Conservation (phyloP, 345 rosid genomes). For the Ceriops zippeliana region DNA sequence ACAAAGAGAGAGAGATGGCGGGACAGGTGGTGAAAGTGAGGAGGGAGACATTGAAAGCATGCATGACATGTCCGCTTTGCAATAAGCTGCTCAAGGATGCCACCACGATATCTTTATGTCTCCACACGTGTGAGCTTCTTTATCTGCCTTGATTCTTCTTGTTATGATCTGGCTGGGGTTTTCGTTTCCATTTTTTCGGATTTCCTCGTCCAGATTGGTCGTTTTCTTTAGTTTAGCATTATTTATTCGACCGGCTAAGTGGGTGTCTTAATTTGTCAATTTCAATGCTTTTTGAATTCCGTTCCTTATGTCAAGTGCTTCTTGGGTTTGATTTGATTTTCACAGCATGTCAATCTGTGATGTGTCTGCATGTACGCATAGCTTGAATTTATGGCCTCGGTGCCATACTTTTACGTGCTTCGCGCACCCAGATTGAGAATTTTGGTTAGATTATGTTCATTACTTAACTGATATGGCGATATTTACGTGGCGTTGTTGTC, state of each 20-base stretch:
- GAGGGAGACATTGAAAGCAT: slow-evolving; percentile 51
- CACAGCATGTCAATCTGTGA: too few species aligned
- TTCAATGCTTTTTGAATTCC: slow-evolving; percentile 2
- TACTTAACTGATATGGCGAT: too few species aligned
- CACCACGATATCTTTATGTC: slow-evolving; percentile 71
- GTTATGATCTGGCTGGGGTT: not conserved
- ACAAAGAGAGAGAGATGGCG: slow-evolving; percentile 26
- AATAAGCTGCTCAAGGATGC: slow-evolving; percentile 56
- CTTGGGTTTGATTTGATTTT: too few species aligned
- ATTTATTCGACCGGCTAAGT: not conserved
- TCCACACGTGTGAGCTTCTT: slow-evolving; percentile 61
- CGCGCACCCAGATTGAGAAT: too few species aligned
- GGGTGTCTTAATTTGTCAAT: slow-evolving; percentile 2
- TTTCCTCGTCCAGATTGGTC: slow-evolving; percentile 17
- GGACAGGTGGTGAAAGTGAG: slow-evolving; percentile 43
- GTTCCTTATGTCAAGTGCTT: too few species aligned
- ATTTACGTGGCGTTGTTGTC: too few species aligned
- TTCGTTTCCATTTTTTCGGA: slow-evolving; percentile 9
- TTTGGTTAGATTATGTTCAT: too few species aligned
- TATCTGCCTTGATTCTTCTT: not conserved
- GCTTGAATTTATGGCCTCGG: too few species aligned
- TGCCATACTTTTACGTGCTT: too few species aligned
- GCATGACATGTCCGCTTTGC: slow-evolving; percentile 82
- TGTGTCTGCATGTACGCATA: too few species aligned
- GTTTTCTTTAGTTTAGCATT: not conserved